Conservation (phyloP, 2,329 filamentous ascomycete species). For the Pestalotiopsis sp. region DNA sequence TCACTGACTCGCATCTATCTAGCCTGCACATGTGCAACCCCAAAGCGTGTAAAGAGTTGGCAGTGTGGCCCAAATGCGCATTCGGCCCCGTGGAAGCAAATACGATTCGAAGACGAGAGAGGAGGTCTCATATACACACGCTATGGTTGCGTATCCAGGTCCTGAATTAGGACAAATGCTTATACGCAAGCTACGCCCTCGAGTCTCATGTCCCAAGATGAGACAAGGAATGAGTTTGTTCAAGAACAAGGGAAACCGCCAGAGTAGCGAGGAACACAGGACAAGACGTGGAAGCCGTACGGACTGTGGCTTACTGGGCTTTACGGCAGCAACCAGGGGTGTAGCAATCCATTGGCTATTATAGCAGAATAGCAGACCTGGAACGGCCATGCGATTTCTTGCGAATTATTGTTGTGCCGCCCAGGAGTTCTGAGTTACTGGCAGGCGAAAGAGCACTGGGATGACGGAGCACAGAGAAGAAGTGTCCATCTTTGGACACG, state of each 20-base stretch:
- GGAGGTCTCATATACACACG: not conserved
- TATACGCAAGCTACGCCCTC: not conserved
- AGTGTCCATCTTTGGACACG: not conserved
- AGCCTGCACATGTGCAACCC: slow-evolving; percentile 60
- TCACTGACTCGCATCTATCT: slow-evolving; percentile 27
- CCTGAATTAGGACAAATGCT: not conserved
- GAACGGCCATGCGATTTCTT: slow-evolving; percentile 11
- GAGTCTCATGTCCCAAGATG: not conserved
- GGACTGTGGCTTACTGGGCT: slow-evolving; percentile 5
- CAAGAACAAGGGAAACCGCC: not conserved
- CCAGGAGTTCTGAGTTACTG: not conserved
- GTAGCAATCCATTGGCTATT: slow-evolving; percentile 10
- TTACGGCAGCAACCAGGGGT: slow-evolving; percentile 10
- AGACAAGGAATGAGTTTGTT: not conserved
- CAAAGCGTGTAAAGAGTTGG: slow-evolving; percentile 52
- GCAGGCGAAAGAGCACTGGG: not conserved
- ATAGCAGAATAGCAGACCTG: slow-evolving; percentile 10
- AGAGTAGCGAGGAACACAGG: slow-evolving; percentile 4
- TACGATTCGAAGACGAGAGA: not conserved
- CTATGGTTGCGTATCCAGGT: not conserved
- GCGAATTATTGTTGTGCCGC: slow-evolving; percentile 2
- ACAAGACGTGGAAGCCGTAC: slow-evolving; percentile 13
- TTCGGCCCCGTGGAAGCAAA: not conserved
- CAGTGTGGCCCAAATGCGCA: not conserved
- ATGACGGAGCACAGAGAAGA: not conserved